These are phyloP conservation scores for Pseudogymnoascus sp. DNA, from an alignment of 2,329 filamentous ascomycete genomes.

Conservation along the genomic window DNA sequence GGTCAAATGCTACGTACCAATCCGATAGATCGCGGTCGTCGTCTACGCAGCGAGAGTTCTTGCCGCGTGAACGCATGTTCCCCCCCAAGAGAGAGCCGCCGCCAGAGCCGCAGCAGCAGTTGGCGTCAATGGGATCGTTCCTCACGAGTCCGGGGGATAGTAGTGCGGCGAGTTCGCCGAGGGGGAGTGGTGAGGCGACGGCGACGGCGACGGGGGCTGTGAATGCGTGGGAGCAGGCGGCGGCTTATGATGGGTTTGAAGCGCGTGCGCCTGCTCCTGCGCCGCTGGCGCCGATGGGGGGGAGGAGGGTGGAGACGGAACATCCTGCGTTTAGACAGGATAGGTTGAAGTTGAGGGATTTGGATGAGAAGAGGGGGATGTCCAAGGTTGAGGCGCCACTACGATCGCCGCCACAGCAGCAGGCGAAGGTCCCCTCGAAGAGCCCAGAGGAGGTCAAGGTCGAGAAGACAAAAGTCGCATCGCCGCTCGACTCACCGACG, in stretches of 20 bases:
- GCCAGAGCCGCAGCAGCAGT: background rate
- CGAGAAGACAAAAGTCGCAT: background rate
- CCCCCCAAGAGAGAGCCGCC: background rate
- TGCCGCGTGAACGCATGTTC: constrained; percentile 17
- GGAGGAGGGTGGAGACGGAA: background rate
- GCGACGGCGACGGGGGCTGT: background rate
- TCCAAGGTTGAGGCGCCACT: background rate
- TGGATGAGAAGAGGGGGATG: background rate
- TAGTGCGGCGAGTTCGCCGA: background rate
- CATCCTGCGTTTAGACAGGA: background rate
- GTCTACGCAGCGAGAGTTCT: constrained; percentile 34
- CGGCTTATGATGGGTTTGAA: background rate
- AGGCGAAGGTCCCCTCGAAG: background rate
- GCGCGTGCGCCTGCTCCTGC: background rate
- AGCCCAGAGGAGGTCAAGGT: background rate
- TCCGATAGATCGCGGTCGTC: constrained; percentile 39
- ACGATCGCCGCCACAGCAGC: background rate
- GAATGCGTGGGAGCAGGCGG: constrained; percentile 22
- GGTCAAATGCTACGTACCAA: constrained; percentile 35
- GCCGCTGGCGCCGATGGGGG: background rate
- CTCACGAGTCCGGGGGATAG: background rate
- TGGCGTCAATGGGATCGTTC: background rate
- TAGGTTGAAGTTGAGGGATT: background rate
- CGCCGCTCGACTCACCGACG: constrained; percentile 62
- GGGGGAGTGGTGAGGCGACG: background rate